Evolutionary conservation across 768 basidiomycete genomes (phyloP).

Genomic region (Lactifluus hygrophoroides): DNA sequence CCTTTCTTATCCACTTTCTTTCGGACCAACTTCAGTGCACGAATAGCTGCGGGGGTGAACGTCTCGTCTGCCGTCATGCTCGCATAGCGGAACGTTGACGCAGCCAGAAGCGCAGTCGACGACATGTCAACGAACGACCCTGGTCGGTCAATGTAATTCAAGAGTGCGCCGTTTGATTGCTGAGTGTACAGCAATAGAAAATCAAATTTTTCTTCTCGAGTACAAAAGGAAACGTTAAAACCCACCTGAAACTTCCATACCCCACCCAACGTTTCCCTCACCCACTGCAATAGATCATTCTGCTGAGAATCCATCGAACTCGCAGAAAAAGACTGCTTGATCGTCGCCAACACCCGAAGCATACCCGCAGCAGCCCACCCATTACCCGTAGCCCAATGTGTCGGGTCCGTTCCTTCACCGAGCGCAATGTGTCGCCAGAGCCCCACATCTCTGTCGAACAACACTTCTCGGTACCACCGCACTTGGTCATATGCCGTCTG

Average conservation of each 20-base stretch:
- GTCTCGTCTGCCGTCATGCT: conserved; percentile 31
- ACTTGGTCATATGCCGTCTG: conserved; percentile 48
- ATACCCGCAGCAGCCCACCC: conserved; percentile 67
- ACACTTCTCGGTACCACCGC: conserved; percentile 42
- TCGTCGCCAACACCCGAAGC: conserved; percentile 48
- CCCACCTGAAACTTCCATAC: conserved; percentile 39
- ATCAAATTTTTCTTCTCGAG: no score
- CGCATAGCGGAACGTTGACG: conserved; percentile 48
- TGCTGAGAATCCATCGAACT: conserved; percentile 32
- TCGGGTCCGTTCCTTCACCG: conserved; percentile 38
- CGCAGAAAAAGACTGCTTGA: conserved; percentile 36
- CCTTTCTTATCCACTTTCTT: conserved; percentile 30
- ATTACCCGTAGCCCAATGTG: conserved; percentile 59
- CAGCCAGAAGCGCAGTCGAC: conserved; percentile 48
- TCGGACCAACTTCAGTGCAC: conserved; percentile 32
- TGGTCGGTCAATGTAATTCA: conserved; percentile 43
- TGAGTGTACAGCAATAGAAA: no score
- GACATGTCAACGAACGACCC: conserved; percentile 47
- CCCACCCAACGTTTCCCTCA: conserved; percentile 39
- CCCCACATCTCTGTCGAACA: conserved; percentile 35
- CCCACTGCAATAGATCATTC: conserved; percentile 42
- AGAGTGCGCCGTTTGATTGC: conserved; percentile 39
- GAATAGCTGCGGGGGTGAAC: conserved; percentile 34
- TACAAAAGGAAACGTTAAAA: no score
- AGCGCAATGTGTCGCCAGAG: conserved; percentile 51